Conservation (phyloP, 768 basidiomycete genomes). For the Pulveroboletus ravenelii region DNA sequence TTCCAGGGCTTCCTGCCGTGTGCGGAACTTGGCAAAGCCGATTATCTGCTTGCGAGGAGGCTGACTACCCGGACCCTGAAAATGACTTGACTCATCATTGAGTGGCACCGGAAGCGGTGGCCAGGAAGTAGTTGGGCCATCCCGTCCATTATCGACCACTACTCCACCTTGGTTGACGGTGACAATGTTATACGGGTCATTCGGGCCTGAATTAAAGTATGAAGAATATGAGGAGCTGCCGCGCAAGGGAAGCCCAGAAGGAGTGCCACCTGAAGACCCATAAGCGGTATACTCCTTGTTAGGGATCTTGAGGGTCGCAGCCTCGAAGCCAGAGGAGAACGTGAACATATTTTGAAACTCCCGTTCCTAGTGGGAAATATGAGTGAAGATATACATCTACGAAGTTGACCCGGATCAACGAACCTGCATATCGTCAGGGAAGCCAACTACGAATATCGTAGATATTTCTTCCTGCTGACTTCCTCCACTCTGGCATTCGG, state of each 20-base stretch:
- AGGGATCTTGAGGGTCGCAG: slow-evolving; percentile 95
- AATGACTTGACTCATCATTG: slow-evolving; percentile 31
- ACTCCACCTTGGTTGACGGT: slow-evolving; percentile 80
- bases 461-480: slow-evolving; percentile 79
- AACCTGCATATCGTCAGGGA: slow-evolving; percentile 98
- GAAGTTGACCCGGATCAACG: slow-evolving; percentile 28
- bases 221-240: slow-evolving; percentile 33
- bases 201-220: slow-evolving; percentile 46
- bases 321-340: slow-evolving; percentile 93
- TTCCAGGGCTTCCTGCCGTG: slow-evolving; percentile 78
- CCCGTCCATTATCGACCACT: slow-evolving; percentile 72
- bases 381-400: slow-evolving; percentile 10
- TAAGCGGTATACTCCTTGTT: slow-evolving; percentile 85
- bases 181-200: slow-evolving; percentile 81
- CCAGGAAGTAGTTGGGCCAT: slow-evolving; percentile 71
- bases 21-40: slow-evolving; percentile 94
- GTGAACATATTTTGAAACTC: slow-evolving; percentile 99
- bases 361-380: slow-evolving; percentile 63
- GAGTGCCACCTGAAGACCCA: slow-evolving; percentile 39
- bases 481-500: slow-evolving; percentile 21
- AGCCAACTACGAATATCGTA: slow-evolving; percentile 97
- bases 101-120: slow-evolving; percentile 36
- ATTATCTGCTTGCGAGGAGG: slow-evolving; percentile 93
- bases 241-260: slow-evolving; percentile 34
- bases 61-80: slow-evolving; percentile 28